Evolutionary conservation across 768 basidiomycete species (phyloP).

Genomic region (Hypholoma sublateritium): DNA sequence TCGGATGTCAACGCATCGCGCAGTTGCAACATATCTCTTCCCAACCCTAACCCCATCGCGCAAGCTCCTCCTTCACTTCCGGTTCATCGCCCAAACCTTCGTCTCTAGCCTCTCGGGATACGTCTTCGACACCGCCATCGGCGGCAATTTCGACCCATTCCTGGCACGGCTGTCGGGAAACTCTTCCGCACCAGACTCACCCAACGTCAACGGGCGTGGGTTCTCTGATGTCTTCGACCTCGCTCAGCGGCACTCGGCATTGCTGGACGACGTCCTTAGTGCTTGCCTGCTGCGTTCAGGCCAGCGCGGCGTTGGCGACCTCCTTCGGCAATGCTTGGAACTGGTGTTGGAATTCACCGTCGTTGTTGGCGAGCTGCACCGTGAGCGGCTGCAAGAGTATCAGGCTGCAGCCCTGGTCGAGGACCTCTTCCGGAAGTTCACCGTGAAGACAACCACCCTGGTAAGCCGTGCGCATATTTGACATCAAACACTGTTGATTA

Average conservation of each 20-base stretch:
- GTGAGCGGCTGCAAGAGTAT: slow-evolving; percentile 59
- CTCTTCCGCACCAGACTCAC: neutral
- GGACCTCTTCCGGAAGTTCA: slow-evolving; percentile 53
- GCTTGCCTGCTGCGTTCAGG: slow-evolving; percentile 72
- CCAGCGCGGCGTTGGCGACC: slow-evolving; percentile 65
- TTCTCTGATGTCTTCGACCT: slow-evolving; percentile 79
- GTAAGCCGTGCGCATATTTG: slow-evolving; percentile 39
- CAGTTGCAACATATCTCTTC: slow-evolving; percentile 47
- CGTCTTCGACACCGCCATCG: slow-evolving; percentile 79
- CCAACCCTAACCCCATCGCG: slow-evolving; percentile 54
- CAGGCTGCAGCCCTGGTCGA: slow-evolving; percentile 58
- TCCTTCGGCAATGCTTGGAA: slow-evolving; percentile 62
- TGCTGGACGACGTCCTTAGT: slow-evolving; percentile 74
- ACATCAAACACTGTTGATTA: neutral
- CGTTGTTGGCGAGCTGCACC: slow-evolving; percentile 59
- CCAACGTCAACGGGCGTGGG: slow-evolving; percentile 3
- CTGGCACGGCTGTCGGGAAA: slow-evolving; percentile 35
- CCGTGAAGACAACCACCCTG: slow-evolving; percentile 52
- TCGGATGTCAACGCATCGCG: slow-evolving; percentile 51
- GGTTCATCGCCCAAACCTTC: slow-evolving; percentile 75
- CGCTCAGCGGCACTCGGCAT: slow-evolving; percentile 59
- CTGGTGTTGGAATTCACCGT: slow-evolving; percentile 67
- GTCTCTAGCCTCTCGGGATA: slow-evolving; percentile 67
- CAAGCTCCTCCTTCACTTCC: slow-evolving; percentile 61
- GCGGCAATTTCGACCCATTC: slow-evolving; percentile 74